A percentile compares a stretch with the other conserved stretches of the same genome.
Evolutionary conservation across 1,284 basidiomycete genomes (phyloP).

Genomic region (Ustilago sp.): DNA sequence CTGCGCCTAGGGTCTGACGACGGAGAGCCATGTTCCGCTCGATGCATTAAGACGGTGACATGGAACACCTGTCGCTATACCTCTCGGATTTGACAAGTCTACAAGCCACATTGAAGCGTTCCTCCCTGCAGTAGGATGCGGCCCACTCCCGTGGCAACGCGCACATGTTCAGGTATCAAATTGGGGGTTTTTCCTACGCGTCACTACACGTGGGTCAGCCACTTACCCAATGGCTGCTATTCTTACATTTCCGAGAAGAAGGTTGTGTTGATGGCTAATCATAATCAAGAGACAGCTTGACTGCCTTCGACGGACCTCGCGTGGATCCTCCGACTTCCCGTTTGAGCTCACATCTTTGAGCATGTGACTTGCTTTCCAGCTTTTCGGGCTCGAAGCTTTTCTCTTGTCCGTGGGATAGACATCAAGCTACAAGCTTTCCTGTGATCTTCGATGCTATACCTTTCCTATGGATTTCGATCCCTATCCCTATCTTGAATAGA

Average conservation of each 20-base stretch:
- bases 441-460: too few relatives aligned
- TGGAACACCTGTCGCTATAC: background rate
- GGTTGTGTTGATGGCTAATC: too few relatives aligned
- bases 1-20: background rate
- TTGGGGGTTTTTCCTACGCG: background rate
- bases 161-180: background rate
- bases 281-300: too few relatives aligned
- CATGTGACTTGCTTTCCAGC: background rate
- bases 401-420: background rate
- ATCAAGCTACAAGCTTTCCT: background rate
- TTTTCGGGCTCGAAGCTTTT: background rate
- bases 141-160: background rate
- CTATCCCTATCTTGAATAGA: too few relatives aligned
- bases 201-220: constrained; percentile 1
- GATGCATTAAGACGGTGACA: background rate
- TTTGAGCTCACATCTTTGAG: background rate
- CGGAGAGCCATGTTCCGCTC: background rate
- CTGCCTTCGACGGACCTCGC: background rate
- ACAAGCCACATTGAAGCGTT: background rate
- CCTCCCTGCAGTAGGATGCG: constrained; percentile 4
- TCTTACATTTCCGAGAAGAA: too few relatives aligned
- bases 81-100: background rate
- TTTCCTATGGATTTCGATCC: too few relatives aligned
- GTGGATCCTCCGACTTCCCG: background rate
- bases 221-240: background rate